phyloP scores from a whole-genome alignment of 148 eudicot species.

The Heliamphora exappendiculata region DNA sequence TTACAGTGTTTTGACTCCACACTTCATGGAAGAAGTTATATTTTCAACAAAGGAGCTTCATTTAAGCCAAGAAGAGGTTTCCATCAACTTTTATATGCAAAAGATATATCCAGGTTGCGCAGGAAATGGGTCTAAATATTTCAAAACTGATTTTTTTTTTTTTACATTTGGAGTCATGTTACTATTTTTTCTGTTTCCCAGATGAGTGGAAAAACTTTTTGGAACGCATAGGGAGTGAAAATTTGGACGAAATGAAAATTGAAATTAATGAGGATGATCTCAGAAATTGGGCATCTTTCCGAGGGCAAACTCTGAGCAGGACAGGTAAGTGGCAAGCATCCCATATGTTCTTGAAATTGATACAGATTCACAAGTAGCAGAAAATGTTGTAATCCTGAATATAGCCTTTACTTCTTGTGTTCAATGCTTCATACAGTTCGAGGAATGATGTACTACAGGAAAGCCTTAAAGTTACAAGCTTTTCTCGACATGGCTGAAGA shows the following conservation, averaged over 20 bases:
- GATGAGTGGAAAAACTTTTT: conserved; percentile 90
- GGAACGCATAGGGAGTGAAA: conserved; percentile 58
- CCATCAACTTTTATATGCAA: conserved; percentile 79
- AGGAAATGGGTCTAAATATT: background rate
- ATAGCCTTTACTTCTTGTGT: background rate
- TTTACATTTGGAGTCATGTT: conserved; percentile 1
- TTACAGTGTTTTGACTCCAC: conserved; percentile 90
- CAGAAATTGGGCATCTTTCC: conserved; percentile 83
- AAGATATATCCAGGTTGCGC: conserved; percentile 86
- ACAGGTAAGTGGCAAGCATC: conserved; percentile 44
- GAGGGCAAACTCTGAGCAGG: conserved; percentile 89
- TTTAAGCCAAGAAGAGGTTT: conserved; percentile 65
- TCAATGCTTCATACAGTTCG: conserved; percentile 46
- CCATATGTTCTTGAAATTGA: background rate
- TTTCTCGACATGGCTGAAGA: conserved; percentile 96
- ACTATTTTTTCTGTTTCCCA: conserved; percentile 22
- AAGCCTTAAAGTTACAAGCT: conserved; percentile 89
- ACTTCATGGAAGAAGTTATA: conserved; percentile 77
- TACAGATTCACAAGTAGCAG: background rate
- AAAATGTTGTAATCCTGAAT: background rate
- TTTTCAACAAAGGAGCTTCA: conserved; percentile 67
- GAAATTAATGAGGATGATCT: conserved; percentile 51
- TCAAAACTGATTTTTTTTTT: background rate
- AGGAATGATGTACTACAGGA: conserved; percentile 97
- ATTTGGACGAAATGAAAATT: conserved; percentile 26